Conservation (phyloP, 768 basidiomycete genomes). For the Termitomyces sp. region DNA sequence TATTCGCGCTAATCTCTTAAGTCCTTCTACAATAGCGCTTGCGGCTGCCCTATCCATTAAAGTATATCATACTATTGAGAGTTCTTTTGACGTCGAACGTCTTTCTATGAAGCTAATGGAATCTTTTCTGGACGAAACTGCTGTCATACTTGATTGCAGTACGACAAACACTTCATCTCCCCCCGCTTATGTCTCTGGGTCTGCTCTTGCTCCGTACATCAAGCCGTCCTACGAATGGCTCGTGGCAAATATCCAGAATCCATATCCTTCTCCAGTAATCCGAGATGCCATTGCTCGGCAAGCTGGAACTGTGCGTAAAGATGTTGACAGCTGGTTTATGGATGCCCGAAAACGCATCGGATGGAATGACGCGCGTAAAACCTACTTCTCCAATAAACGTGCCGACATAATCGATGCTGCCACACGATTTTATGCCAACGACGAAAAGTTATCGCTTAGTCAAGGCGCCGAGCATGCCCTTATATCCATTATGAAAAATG, state of each 20-base stretch:
- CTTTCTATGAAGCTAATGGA: not conserved
- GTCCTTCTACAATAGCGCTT: not conserved
- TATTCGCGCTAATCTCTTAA: not conserved
- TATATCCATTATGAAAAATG: not conserved
- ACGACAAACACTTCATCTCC: not conserved
- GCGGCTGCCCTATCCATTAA: not conserved
- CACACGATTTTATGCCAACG: constrained; percentile 26
- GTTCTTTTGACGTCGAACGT: not conserved
- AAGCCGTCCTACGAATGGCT: constrained; percentile 38
- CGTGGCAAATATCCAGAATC: constrained; percentile 43
- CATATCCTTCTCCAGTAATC: constrained; percentile 40
- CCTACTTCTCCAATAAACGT: constrained; percentile 19
- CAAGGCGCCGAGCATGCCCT: not conserved
- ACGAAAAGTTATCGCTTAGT: constrained; percentile 19
- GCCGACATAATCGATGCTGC: no score
- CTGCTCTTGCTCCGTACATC: not conserved
- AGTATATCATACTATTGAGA: not conserved
- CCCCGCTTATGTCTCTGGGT: not conserved
- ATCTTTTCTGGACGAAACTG: not conserved
- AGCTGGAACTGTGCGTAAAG: constrained; percentile 21
- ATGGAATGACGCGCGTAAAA: constrained; percentile 42
- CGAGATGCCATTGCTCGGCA: constrained; percentile 25
- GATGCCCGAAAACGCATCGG: constrained; percentile 48
- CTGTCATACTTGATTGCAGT: not conserved
- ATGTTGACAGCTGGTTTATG: constrained; percentile 47